Base-by-base conservation (phyloP, 192 early-diverging fungal species). In the Backusella liffmaniae region DNA sequence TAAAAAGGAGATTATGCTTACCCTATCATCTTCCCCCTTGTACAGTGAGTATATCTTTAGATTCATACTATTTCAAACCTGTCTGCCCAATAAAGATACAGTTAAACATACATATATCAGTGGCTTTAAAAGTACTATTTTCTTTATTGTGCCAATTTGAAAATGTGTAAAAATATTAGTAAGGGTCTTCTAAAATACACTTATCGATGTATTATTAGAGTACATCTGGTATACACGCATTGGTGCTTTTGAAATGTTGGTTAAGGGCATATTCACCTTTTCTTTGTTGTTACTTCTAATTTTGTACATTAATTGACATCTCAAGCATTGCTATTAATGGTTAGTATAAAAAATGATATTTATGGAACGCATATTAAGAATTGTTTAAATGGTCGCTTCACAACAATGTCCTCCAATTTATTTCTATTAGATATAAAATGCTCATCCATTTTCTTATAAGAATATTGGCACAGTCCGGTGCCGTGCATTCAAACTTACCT, bases 1-100 rank as follows among this genome's bases (percentile, higher is more conserved):
- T 62, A 62, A 62, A 62, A 62, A 62, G 56, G 37, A 69, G n/a
- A 35, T 69, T 69, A 35, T 41, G 34, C 67, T 37, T 36, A 69
- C 37, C 34, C 37, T 39, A 69, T 69, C 18, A n/a, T n/a, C 67
- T 36, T 36, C 35, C 67, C 21, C 67, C 35, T 67, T 67, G 66
- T 37, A 39, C 56, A 62, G 12, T 62, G 56, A 62, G 56, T 62
- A 62, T 62, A 62, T 62, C 56, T 62, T 62, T 62, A 62, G 56
- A 62, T 62, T 62, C 56, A 62, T 62, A 29, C 29, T 12, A 62
- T 62, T 62, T 62, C 56, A 62, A 62, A 62, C 56, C 13, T 62
- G 56, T 62, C 56, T 62, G 56, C 8, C 23, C 56, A 62, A 62
- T 62, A 62, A 62, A 62, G 56, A 62, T 62, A 62, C 56, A 29